These are phyloP conservation scores for Delphinella strobiligena DNA, from an alignment of 2,329 filamentous ascomycete species.

Conservation along the genomic window DNA sequence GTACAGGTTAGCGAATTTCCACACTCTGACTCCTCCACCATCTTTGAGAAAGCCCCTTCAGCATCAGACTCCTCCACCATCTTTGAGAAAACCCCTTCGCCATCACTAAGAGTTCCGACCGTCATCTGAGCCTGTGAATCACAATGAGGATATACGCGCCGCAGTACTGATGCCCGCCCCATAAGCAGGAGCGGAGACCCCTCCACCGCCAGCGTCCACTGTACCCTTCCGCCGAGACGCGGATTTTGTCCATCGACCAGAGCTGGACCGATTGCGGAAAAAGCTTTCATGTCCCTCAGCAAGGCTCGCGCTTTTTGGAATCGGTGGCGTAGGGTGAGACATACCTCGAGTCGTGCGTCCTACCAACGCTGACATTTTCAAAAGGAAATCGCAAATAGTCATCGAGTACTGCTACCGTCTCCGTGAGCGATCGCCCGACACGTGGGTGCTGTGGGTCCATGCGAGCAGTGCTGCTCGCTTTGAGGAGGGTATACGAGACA, in stretches of 20 bases:
- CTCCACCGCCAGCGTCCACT: no score
- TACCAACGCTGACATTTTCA: conserved; percentile 4
- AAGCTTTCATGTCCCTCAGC: conserved; percentile 8
- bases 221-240: conserved; percentile 12
- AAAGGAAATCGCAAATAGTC: conserved; percentile 17
- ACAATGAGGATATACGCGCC: no score
- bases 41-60: no score
- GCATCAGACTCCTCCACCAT: no score
- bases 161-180: no score
- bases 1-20: conserved; percentile 4
- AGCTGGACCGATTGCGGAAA: conserved; percentile 8
- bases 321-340: conserved; percentile 15
- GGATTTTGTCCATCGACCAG: conserved; percentile 12
- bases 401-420: conserved; percentile 13
- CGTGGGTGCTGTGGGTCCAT: conserved; percentile 16
- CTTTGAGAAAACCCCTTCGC: no score
- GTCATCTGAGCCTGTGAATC: no score
- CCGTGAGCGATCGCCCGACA: conserved; percentile 7
- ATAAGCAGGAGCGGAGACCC: no score
- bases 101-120: no score
- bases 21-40: no score
- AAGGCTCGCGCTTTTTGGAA: conserved; percentile 12
- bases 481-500: conserved; percentile 10
- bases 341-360: not conserved
- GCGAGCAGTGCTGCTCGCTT: conserved; percentile 14